phyloP scores from a whole-genome alignment of 2,329 filamentous ascomycete species.

The Fulvia fulva region DNA sequence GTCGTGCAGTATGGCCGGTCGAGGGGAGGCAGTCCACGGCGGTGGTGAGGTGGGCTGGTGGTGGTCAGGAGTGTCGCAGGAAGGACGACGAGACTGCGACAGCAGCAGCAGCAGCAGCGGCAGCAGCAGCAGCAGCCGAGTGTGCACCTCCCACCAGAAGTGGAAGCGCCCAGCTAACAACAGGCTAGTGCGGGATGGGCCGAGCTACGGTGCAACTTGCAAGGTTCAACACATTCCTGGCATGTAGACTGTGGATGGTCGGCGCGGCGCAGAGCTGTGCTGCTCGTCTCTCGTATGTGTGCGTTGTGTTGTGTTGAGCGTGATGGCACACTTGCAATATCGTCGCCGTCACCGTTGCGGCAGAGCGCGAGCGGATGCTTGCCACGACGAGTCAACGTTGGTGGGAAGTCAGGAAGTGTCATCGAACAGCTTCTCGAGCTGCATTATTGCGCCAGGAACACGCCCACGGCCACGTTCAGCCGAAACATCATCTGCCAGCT shows the following conservation, averaged over 20 bases:
- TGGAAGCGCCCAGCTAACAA: background rate
- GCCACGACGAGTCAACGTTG: too few species aligned
- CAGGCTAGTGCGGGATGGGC: background rate
- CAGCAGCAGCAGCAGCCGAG: background rate
- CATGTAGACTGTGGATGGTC: background rate
- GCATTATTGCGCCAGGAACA: background rate
- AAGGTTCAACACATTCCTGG: background rate
- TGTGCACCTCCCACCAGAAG: too few species aligned
- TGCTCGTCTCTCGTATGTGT: too few species aligned
- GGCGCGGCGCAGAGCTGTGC: background rate
- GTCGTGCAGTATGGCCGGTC: conserved; percentile 6
- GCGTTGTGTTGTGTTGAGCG: too few species aligned
- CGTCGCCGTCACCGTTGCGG: too few species aligned
- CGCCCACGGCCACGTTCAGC: too few species aligned
- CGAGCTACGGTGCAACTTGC: too few species aligned
- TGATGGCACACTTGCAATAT: too few species aligned
- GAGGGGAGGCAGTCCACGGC: background rate
- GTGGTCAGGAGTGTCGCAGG: background rate
- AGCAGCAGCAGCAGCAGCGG: background rate
- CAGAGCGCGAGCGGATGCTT: too few species aligned
- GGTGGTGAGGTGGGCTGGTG: conserved; percentile 2
- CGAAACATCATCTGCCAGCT: background rate
- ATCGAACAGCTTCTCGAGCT: background rate
- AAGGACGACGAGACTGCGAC: background rate
- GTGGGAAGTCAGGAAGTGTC: too few species aligned